Evolutionary conservation across 2,329 filamentous ascomycete species (phyloP).

Genomic region (Trichoderma aggressivum): DNA sequence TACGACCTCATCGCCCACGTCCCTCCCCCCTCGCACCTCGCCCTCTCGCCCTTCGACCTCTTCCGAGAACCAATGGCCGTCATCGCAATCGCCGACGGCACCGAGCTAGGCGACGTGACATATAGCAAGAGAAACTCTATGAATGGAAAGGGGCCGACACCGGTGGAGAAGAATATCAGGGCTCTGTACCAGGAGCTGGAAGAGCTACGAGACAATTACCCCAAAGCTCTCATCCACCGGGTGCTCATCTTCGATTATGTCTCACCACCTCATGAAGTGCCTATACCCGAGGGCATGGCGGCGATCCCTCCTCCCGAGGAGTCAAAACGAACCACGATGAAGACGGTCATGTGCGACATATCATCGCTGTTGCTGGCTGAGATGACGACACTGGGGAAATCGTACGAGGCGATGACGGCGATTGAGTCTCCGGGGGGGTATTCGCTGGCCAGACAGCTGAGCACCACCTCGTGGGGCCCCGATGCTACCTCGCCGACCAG

Average conservation of each 20-base stretch:
- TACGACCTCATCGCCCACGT: slow-evolving; percentile 83
- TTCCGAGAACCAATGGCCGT: slow-evolving; percentile 81
- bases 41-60: slow-evolving; percentile 83
- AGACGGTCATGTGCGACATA: slow-evolving; percentile 75
- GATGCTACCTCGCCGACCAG: slow-evolving; percentile 39
- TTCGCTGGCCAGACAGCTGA: slow-evolving; percentile 37
- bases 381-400: slow-evolving; percentile 70
- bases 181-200: slow-evolving; percentile 65
- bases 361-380: slow-evolving; percentile 71
- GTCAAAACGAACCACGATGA: slow-evolving; percentile 74
- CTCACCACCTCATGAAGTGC: slow-evolving; percentile 45
- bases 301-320: slow-evolving; percentile 65
- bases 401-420: slow-evolving; percentile 66
- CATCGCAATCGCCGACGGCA: slow-evolving; percentile 79
- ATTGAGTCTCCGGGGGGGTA: slow-evolving; percentile 71
- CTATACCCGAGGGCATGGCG: slow-evolving; percentile 64
- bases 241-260: slow-evolving; percentile 76
- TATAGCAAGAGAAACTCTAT: slow-evolving; percentile 55
- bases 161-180: slow-evolving; percentile 55
- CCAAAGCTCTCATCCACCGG: slow-evolving; percentile 73
- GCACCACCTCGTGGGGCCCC: slow-evolving; percentile 41
- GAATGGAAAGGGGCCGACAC: slow-evolving; percentile 48
- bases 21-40: slow-evolving; percentile 73
- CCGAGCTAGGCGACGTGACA: slow-evolving; percentile 57
- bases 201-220: slow-evolving; percentile 67